These are phyloP conservation scores for Lizanozyma gosingica DNA, from an alignment of 1,139 yeast species.

Conservation along the genomic window DNA sequence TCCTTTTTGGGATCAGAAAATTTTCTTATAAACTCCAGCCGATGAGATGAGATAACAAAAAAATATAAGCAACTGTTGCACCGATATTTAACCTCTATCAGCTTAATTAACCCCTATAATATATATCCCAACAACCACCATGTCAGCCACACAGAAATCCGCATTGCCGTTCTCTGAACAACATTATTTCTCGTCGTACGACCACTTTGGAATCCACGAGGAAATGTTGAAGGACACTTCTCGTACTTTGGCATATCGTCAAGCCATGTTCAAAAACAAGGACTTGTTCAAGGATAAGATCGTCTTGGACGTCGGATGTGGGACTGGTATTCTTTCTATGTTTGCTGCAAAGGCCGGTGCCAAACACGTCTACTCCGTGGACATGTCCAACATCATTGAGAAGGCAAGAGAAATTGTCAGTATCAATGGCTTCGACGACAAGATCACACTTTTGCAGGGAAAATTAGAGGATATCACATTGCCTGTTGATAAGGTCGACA, in stretches of 20 bases:
- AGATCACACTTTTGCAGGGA: slow-evolving; percentile 84
- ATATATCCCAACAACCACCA: background rate
- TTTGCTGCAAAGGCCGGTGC: slow-evolving; percentile 99
- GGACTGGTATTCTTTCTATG: slow-evolving; percentile 95
- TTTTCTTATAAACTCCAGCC: background rate
- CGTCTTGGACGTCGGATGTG: slow-evolving; percentile 98
- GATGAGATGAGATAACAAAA: background rate
- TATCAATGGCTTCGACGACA: slow-evolving; percentile 77
- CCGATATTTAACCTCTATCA: no score
- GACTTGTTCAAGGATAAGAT: slow-evolving; percentile 84
- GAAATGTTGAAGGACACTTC: slow-evolving; percentile 97
- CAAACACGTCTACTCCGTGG: slow-evolving; percentile 92
- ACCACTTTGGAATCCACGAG: slow-evolving; percentile 96
- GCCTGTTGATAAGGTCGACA: slow-evolving; percentile 78
- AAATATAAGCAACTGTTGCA: no score
- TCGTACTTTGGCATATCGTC: slow-evolving; percentile 85
- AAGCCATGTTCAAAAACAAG: slow-evolving; percentile 87
- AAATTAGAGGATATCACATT: slow-evolving; percentile 88
- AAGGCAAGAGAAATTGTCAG: slow-evolving; percentile 85
- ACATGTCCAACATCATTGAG: slow-evolving; percentile 92
- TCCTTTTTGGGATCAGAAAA: background rate
- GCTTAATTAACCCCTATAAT: no score
- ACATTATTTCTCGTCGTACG: slow-evolving; percentile 91
- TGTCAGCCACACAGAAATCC: slow-evolving; percentile 45
- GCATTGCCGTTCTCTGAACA: slow-evolving; percentile 61